These are phyloP conservation scores for Mycosphaerelloides madeirae DNA, from an alignment of 2,329 filamentous ascomycete species.

Conservation along the genomic window DNA sequence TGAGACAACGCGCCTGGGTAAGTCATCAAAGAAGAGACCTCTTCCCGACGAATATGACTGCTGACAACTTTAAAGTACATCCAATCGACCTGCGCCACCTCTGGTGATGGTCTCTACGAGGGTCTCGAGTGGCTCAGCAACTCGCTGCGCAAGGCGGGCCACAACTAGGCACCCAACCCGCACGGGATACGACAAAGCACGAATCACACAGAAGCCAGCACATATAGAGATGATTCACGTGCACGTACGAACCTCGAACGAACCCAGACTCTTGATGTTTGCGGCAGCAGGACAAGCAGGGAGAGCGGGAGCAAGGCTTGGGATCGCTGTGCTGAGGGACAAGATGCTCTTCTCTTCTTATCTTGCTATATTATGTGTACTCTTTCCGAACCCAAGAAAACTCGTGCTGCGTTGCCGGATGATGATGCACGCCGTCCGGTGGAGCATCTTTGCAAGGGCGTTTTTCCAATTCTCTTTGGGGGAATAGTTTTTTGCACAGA, in stretches of 20 bases:
- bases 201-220: slow-evolving; percentile 15
- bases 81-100: slow-evolving; percentile 98
- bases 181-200: slow-evolving; percentile 13
- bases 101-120: slow-evolving; percentile 98
- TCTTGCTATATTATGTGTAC: slow-evolving; percentile 20
- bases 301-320: slow-evolving; percentile 12
- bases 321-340: slow-evolving; percentile 7
- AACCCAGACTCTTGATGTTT: slow-evolving; percentile 22
- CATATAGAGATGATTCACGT: slow-evolving; percentile 19
- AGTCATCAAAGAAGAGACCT: slow-evolving; percentile 35
- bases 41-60: not conserved
- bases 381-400: slow-evolving; percentile 12
- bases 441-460: slow-evolving; percentile 15
- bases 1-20: slow-evolving; percentile 99
- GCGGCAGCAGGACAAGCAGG: slow-evolving; percentile 25
- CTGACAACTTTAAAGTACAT: slow-evolving; percentile 63
- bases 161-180: slow-evolving; percentile 36
- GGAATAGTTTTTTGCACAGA: slow-evolving; percentile 14
- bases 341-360: slow-evolving; percentile 11
- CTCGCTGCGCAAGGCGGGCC: slow-evolving; percentile 51
- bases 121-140: slow-evolving; percentile 69
- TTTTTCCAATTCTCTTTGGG: slow-evolving; percentile 8
- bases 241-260: slow-evolving; percentile 9
- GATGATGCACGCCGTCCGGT: slow-evolving; percentile 15
- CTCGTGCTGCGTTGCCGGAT: slow-evolving; percentile 14